Conservation (phyloP, 306 rosid genomes). For the Crataegus laevigata region DNA sequence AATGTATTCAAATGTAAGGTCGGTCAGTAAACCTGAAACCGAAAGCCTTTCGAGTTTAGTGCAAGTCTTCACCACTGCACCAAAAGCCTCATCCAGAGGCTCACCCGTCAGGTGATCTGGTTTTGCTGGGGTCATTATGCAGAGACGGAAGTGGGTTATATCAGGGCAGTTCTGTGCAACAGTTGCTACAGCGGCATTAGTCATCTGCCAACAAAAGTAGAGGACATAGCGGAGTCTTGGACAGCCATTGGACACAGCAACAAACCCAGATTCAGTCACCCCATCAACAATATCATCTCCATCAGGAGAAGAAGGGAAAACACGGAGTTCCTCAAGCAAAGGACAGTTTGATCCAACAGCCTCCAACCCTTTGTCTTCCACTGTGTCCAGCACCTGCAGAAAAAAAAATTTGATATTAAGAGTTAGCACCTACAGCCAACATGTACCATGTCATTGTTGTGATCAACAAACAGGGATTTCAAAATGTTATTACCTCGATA, state of each 20-base stretch:
- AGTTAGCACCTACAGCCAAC: neutral
- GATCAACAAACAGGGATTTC: neutral
- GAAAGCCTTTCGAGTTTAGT: constrained; percentile 71
- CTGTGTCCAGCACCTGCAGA: constrained; percentile 69
- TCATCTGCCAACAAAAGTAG: constrained; percentile 82
- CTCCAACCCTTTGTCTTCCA: constrained; percentile 78
- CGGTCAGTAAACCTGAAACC: constrained; percentile 64
- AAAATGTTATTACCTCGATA: neutral
- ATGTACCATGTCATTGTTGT: neutral
- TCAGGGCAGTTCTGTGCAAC: constrained; percentile 79
- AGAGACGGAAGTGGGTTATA: constrained; percentile 81
- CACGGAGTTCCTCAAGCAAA: constrained; percentile 81
- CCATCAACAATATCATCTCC: constrained; percentile 48
- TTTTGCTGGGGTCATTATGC: constrained; percentile 63
- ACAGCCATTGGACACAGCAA: constrained; percentile 80
- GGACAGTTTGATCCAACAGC: constrained; percentile 78
- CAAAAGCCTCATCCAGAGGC: constrained; percentile 81
- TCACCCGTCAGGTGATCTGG: constrained; percentile 55
- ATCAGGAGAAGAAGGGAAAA: constrained; percentile 63
- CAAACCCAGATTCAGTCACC: constrained; percentile 79
- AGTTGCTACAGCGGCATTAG: constrained; percentile 74
- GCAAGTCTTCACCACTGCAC: constrained; percentile 83
- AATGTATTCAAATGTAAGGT: constrained; percentile 66
- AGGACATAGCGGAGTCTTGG: constrained; percentile 64
- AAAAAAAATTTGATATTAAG: constrained; percentile 13